These are phyloP conservation scores for Stephania cephalantha DNA, from an alignment of 164 flowering plant genomes.

Conservation along the genomic window DNA sequence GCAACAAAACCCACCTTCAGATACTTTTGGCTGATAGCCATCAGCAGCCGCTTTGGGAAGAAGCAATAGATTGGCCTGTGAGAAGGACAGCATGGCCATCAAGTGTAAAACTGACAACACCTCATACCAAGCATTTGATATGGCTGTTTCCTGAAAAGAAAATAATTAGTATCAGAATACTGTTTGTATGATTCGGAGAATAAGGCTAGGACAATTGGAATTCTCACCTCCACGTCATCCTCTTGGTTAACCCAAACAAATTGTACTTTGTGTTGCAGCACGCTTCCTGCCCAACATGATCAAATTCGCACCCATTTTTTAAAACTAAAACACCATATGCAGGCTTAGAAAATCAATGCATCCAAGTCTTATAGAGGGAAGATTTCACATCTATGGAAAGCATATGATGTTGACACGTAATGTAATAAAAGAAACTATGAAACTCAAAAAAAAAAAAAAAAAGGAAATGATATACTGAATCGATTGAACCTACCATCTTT, in stretches of 20 bases:
- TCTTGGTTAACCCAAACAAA: constrained; percentile 95
- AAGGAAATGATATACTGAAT: too few relatives aligned
- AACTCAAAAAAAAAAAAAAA: too few relatives aligned
- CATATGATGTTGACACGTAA: background rate
- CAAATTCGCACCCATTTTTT: constrained; percentile 9
- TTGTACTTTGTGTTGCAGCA: constrained; percentile 64
- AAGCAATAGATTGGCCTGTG: constrained; percentile 82
- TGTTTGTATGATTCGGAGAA: background rate
- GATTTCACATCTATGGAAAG: background rate
- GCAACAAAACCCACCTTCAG: constrained; percentile 21
- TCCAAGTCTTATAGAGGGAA: background rate
- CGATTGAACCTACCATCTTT: constrained; percentile 47
- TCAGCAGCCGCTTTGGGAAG: constrained; percentile 77
- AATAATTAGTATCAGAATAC: constrained; percentile 12
- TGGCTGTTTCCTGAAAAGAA: constrained; percentile 71
- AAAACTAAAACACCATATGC: constrained; percentile 1
- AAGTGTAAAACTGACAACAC: constrained; percentile 85
- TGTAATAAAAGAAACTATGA: background rate
- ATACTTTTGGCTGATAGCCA: constrained; percentile 84
- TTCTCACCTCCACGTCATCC: constrained; percentile 74
- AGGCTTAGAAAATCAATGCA: background rate
- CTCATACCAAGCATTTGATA: constrained; percentile 92
- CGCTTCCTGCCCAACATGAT: constrained; percentile 49
- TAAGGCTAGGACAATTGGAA: background rate
- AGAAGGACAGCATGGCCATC: constrained; percentile 79